Base-by-base conservation (phyloP, 2,329 filamentous ascomycete species). In the Blumeriella jaapii region DNA sequence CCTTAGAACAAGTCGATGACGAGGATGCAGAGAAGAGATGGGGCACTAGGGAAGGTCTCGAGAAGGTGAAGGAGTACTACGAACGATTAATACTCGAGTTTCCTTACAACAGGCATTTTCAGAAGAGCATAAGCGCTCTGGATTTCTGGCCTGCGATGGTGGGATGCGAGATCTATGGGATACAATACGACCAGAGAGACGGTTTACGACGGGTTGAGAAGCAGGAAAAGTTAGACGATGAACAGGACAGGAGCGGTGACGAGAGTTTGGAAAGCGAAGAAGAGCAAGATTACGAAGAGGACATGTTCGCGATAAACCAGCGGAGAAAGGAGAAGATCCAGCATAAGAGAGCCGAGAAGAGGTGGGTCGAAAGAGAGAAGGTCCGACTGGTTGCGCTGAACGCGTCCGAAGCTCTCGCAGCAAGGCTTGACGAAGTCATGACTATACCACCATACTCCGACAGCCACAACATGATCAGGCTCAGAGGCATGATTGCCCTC, bases 91-190 rank as follows among this genome's bases (percentile, higher is more conserved):
- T 89, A 32, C 67, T 85, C 46, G 78, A 85, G 52, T 71, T 87
- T 57, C 78, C 84, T 5, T 78, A 80, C 62, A 54, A 50, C 24
- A 72, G 77, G 48, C 66, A 72, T 49, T 64, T 65, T 40, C 64
- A 68, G 4, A 74, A 75, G 0, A 60, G 71, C 32, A 60, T 78
- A 26, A 80, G 74, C 45, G 75, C 82, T 8, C 54, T 82, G 23
- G 76, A 84, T 41, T 93, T 95, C 55, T 87, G 85, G 60, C 77
- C 82, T 10, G 80, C 81, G 10, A 71, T 93, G 61, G 78, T 89
- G 48, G 76, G 76, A 31, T 71, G 85, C 29, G 89, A 91, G 71
- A 70, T 94, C 33, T 87, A 84, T 55, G 74, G 81, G 42, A 64
- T 77, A 1, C 72, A 82, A 51, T 65, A 72, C 29, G 75, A 75